Evolutionary conservation across 106 monocot genomes (phyloP).

Genomic region (Dioscorea alata): DNA sequence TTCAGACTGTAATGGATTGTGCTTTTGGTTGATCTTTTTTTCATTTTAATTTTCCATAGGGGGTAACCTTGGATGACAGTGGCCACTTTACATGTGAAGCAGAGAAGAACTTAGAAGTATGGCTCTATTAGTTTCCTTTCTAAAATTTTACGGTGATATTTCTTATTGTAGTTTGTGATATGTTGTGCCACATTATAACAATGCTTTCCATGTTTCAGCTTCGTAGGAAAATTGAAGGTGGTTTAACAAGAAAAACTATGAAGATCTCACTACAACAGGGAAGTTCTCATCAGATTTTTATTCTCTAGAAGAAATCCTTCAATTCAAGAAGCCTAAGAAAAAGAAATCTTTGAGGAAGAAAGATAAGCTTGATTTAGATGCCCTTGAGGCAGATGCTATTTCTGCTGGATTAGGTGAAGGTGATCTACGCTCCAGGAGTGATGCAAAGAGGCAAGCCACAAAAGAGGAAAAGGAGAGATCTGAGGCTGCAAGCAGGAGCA

Average conservation of each 20-base stretch:
- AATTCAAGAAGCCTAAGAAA: conserved; percentile 94
- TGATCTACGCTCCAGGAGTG: conserved; percentile 82
- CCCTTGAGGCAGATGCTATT: conserved; percentile 84
- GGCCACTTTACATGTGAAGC: conserved; percentile 79
- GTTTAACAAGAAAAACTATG: conserved; percentile 34
- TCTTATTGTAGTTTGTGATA: no score
- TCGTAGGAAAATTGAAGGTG: conserved; percentile 43
- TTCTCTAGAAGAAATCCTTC: conserved; percentile 88
- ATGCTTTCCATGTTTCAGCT: no score
- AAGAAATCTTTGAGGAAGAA: conserved; percentile 94
- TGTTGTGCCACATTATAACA: no score
- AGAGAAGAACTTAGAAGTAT: conserved; percentile 75
- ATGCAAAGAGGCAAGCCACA: conserved; percentile 37
- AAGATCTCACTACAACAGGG: conserved; percentile 51
- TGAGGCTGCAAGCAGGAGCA: conserved; percentile 58
- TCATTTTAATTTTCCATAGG: conserved; percentile 31
- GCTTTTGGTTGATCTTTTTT: no score
- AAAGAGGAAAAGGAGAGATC: conserved; percentile 53
- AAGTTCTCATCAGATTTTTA: conserved; percentile 79
- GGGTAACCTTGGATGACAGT: conserved; percentile 80
- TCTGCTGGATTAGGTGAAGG: conserved; percentile 62
- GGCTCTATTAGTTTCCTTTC: no score
- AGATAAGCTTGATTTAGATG: conserved; percentile 83
- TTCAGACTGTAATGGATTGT: no score
- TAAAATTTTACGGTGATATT: no score